Base-by-base conservation (phyloP, 2,329 filamentous ascomycete genomes). In the Xylaria sp. region DNA sequence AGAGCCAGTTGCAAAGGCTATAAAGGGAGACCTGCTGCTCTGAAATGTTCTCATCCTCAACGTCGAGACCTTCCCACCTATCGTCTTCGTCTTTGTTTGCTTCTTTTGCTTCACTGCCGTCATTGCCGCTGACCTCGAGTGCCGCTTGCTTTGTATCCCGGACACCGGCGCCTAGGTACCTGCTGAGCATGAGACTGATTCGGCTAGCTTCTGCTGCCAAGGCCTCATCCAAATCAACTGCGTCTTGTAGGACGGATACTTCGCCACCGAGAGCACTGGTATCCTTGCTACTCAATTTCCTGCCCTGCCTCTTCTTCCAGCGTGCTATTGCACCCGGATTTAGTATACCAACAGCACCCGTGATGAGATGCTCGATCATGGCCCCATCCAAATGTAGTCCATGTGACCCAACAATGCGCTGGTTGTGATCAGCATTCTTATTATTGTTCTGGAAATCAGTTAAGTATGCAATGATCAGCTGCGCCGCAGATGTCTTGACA, bases 181-280 rank as follows among this genome's bases (percentile, higher is more conserved):
- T 88, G 50, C 90, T 93, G 0, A 99, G 84, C 83, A 97, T 97
- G 44, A 95, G 86, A 42, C 97, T 84, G 71, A 97, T 93, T 72
- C 93, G 92, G 3, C 93, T 89, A 13, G 90, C 90, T 77, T 97
- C 93, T 50, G 88, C 85, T 1, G 92, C 92, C n/a, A 98, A 84
- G 10, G 89, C 86, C 75, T 96, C 91, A 18, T 91, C 90, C 8
- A 95, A 79, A 21, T 77, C 73, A 5, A 44, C 59, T 13, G n/a
- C n/a, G 29, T 60, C 65, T 16, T 68, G 62, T 18, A 18, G 57
- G 16, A 58, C 44, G 25, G 53, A 44, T 2, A 29, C 27, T 12
- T 71, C 65, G 5, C 54, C 54, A 10, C 71, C 68, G 25, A 71
- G 63, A 9, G 57, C n/a, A 13, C 62, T 63, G 27, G 65, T 18